These are phyloP conservation scores for Waltergamsia citrina DNA, from an alignment of 2,329 filamentous ascomycete species.

Conservation along the genomic window DNA sequence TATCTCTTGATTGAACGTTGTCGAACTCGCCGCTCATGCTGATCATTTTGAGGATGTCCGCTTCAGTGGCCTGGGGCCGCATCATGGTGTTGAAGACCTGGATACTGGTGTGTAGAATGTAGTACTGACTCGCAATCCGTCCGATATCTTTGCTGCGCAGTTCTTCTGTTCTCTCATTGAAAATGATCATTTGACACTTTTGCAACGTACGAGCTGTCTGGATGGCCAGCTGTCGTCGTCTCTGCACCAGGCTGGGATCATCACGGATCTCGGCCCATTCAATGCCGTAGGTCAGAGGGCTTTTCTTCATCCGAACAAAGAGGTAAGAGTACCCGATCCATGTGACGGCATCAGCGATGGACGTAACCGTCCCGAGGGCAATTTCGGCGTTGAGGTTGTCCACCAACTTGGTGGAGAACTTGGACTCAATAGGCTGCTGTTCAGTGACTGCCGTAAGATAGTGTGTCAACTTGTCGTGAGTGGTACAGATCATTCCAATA, in stretches of 20 bases:
- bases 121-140: constrained; percentile 93
- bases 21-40: constrained; percentile 97
- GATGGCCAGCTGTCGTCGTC: constrained; percentile 76
- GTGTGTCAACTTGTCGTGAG: constrained; percentile 83
- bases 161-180: constrained; percentile 90
- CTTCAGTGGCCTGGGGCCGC: constrained; percentile 75
- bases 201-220: constrained; percentile 82
- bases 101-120: constrained; percentile 86
- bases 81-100: constrained; percentile 97
- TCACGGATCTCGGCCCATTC: constrained; percentile 87
- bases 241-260: constrained; percentile 78
- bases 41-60: constrained; percentile 91
- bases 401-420: constrained; percentile 85
- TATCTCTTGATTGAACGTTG: constrained; percentile 89
- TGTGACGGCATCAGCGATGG: constrained; percentile 83
- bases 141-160: constrained; percentile 91
- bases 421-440: constrained; percentile 95
- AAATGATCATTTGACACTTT: constrained; percentile 97
- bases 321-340: constrained; percentile 98
- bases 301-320: constrained; percentile 92
- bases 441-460: constrained; percentile 91
- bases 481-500: constrained; percentile 97
- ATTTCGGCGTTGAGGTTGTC: constrained; percentile 97
- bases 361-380: constrained; percentile 86
- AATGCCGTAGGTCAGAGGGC: constrained; percentile 87